Conservation (phyloP, 345 rosid genomes). For the Streptanthus diversifolius region DNA sequence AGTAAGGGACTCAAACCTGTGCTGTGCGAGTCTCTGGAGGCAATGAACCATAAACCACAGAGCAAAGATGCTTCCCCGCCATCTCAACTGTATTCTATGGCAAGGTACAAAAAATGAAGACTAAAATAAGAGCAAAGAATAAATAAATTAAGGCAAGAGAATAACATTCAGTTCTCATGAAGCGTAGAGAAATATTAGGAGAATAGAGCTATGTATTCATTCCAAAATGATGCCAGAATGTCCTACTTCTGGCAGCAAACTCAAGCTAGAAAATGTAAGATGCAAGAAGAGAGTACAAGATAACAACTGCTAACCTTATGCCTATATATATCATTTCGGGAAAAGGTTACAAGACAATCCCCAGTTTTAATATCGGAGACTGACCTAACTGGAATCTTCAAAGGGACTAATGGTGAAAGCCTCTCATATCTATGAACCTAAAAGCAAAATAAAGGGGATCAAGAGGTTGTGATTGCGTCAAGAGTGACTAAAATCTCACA, state of each 20-base stretch:
- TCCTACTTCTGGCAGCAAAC: background rate
- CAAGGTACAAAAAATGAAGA: background rate
- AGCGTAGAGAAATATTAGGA: background rate
- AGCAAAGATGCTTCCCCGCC: conserved; percentile 71
- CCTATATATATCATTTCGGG: conserved; percentile 59
- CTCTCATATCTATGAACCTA: conserved; percentile 76
- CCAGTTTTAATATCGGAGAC: conserved; percentile 63
- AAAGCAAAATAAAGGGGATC: conserved; percentile 2
- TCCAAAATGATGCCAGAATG: background rate
- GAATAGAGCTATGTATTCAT: background rate
- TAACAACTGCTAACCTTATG: conserved; percentile 55
- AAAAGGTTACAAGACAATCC: conserved; percentile 84
- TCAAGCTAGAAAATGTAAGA: conserved; percentile 1
- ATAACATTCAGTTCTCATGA: conserved; percentile 10
- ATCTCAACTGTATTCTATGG: conserved; percentile 59
- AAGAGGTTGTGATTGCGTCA: background rate
- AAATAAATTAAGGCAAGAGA: background rate
- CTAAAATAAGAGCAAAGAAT: background rate
- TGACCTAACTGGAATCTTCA: conserved; percentile 57
- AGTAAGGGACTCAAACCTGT: conserved; percentile 57
- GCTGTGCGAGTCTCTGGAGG: conserved; percentile 92
- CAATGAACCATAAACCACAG: conserved; percentile 92
- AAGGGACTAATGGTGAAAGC: conserved; percentile 76
- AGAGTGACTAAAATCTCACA: background rate
- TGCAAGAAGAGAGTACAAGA: conserved; percentile 6